phyloP scores from a whole-genome alignment of 768 basidiomycete species.

The Atractiella rhizophila region DNA sequence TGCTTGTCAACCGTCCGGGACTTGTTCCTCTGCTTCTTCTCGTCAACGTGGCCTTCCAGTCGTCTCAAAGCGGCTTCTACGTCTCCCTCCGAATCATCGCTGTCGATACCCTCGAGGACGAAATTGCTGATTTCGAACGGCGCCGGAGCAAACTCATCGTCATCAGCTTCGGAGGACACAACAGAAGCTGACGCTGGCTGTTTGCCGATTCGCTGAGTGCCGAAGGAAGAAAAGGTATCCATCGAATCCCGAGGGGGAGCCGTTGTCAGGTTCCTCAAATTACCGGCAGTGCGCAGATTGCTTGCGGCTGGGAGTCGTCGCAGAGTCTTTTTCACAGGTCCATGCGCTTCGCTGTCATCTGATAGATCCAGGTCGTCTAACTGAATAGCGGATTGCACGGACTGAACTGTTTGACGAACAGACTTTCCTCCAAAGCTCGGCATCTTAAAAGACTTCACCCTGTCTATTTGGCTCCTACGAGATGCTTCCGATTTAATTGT shows the following conservation, averaged over 20 bases:
- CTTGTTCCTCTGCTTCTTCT: slow-evolving; percentile 28
- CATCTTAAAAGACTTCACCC: background rate
- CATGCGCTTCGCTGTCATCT: slow-evolving; percentile 11
- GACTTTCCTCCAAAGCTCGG: background rate
- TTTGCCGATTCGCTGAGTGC: background rate
- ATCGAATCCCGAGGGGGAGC: slow-evolving; percentile 1
- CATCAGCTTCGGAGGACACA: background rate
- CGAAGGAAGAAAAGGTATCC: slow-evolving; percentile 5
- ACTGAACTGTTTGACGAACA: background rate
- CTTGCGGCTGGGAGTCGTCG: slow-evolving; percentile 12
- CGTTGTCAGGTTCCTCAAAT: background rate
- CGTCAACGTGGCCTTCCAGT: slow-evolving; percentile 67
- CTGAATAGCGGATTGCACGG: slow-evolving; percentile 7
- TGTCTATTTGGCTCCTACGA: background rate
- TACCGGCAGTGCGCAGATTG: slow-evolving; percentile 9
- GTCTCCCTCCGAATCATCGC: slow-evolving; percentile 48
- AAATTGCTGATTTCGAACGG: slow-evolving; percentile 21
- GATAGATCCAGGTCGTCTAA: slow-evolving; percentile 17
- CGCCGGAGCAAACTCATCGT: slow-evolving; percentile 2
- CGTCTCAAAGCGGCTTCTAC: slow-evolving; percentile 55
- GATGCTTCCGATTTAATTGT: slow-evolving; percentile 1
- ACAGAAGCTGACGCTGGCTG: slow-evolving; percentile 1
- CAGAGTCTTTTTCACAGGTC: slow-evolving; percentile 11
- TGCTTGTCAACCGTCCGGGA: slow-evolving; percentile 12
- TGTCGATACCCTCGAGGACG: slow-evolving; percentile 22